Conservation (phyloP, 2,329 filamentous ascomycete genomes). For the Curvularia verruculosa region DNA sequence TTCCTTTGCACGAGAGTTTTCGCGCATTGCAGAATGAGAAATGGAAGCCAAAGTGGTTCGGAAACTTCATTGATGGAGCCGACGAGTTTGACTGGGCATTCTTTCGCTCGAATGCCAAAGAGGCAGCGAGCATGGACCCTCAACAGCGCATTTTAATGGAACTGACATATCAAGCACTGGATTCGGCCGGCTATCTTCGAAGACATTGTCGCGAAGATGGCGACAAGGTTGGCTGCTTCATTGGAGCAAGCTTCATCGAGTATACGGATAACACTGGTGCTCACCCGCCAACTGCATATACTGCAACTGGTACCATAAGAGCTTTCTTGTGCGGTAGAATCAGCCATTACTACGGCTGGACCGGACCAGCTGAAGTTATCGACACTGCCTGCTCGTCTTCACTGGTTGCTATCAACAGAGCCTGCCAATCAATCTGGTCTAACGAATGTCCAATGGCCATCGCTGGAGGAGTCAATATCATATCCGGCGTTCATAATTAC, state of each 20-base stretch:
- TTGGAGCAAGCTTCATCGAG: conserved; percentile 42
- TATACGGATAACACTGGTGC: conserved; percentile 32
- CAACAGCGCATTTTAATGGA: conserved; percentile 37
- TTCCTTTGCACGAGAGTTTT: conserved; percentile 14
- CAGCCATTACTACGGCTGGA: conserved; percentile 36
- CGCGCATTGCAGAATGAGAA: conserved; percentile 14
- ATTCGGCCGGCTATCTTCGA: conserved; percentile 36
- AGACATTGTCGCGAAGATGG: conserved; percentile 13
- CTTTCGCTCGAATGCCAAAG: conserved; percentile 28
- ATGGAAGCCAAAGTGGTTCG: conserved; percentile 19
- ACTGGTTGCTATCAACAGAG: conserved; percentile 39
- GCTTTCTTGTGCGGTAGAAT: conserved; percentile 33
- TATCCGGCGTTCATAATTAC: conserved; percentile 2
- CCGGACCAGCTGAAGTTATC: conserved; percentile 33
- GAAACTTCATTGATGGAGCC: conserved; percentile 35
- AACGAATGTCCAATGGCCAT: conserved; percentile 40
- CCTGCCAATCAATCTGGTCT: conserved; percentile 32
- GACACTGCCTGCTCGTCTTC: conserved; percentile 48
- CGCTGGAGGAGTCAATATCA: conserved; percentile 33
- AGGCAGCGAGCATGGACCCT: conserved; percentile 35
- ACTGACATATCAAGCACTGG: conserved; percentile 46
- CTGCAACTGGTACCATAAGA: conserved; percentile 28
- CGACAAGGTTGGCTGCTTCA: conserved; percentile 40
- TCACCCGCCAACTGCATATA: conserved; percentile 24
- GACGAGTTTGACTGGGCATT: conserved; percentile 44